Evolutionary conservation across 139 green algal genomes (phyloP).

Genomic region (Tetradesmus lagerheimii): DNA sequence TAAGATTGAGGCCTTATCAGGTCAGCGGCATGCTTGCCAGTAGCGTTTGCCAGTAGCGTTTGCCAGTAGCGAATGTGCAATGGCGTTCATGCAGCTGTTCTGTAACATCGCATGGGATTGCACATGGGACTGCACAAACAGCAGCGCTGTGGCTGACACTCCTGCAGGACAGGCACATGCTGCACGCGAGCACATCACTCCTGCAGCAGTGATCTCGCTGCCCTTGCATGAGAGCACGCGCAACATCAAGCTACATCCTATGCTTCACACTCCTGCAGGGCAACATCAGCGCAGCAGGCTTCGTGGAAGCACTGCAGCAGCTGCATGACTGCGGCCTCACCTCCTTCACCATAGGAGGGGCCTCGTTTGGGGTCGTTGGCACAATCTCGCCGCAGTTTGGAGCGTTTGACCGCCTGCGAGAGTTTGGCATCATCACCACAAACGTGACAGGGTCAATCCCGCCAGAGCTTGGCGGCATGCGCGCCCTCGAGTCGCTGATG

Average conservation of each 20-base stretch:
- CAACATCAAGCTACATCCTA: too few relatives aligned
- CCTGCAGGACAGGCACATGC: not conserved
- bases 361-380: not conserved
- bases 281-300: not conserved
- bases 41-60: too few relatives aligned
- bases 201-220: not conserved
- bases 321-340: constrained; percentile 26
- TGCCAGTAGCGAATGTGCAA: too few relatives aligned
- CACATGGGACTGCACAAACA: not conserved
- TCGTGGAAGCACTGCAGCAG: not conserved
- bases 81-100: too few relatives aligned
- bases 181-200: not conserved
- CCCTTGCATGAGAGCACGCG: not conserved
- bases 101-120: too few relatives aligned
- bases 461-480: not conserved
- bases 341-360: not conserved
- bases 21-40: too few relatives aligned
- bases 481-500: not conserved
- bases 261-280: not conserved
- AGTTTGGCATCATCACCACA: not conserved
- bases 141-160: not conserved
- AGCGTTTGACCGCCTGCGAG: not conserved
- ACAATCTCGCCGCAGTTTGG: not conserved
- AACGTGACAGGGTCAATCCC: constrained; percentile 15
- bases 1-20: too few relatives aligned